A percentile compares a stretch with the other conserved stretches of the same genome.
Evolutionary conservation across 2,329 filamentous ascomycete species (phyloP).

Genomic region (Lasiodiplodia hormozganensis): DNA sequence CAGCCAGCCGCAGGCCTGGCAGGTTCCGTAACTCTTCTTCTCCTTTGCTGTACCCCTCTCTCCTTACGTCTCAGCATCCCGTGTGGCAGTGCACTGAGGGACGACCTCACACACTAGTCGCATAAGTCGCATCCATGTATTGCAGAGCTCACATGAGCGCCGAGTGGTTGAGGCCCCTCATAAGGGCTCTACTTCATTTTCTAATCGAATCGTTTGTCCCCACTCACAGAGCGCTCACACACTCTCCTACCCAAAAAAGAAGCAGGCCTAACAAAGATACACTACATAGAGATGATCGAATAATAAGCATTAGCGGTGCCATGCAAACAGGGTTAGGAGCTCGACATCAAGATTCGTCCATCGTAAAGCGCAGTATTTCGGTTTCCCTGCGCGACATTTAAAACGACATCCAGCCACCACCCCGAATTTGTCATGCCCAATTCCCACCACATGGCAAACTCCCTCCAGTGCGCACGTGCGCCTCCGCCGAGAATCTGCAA

Average conservation of each 20-base stretch:
- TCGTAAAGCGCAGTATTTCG: neutral
- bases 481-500: neutral
- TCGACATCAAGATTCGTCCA: neutral
- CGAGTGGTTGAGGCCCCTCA: neutral
- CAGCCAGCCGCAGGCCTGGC: neutral
- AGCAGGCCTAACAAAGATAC: neutral
- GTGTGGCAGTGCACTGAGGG: too few relatives aligned
- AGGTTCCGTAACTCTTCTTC: neutral
- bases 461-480: neutral
- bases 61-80: neutral
- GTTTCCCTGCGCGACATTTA: neutral
- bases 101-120: too few relatives aligned
- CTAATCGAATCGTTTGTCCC: neutral
- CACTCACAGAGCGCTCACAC: slow-evolving; percentile 14
- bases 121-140: neutral
- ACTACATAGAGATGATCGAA: slow-evolving; percentile 6
- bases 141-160: neutral
- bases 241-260: neutral
- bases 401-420: slow-evolving; percentile 1
- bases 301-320: neutral
- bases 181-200: slow-evolving; percentile 8
- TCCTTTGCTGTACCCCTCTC: neutral
- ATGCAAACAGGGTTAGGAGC: neutral
- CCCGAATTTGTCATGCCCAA: neutral
- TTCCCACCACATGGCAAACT: neutral